Evolutionary conservation across 176 grass and related monocot species (phyloP).

Genomic region (Triticum urartu): DNA sequence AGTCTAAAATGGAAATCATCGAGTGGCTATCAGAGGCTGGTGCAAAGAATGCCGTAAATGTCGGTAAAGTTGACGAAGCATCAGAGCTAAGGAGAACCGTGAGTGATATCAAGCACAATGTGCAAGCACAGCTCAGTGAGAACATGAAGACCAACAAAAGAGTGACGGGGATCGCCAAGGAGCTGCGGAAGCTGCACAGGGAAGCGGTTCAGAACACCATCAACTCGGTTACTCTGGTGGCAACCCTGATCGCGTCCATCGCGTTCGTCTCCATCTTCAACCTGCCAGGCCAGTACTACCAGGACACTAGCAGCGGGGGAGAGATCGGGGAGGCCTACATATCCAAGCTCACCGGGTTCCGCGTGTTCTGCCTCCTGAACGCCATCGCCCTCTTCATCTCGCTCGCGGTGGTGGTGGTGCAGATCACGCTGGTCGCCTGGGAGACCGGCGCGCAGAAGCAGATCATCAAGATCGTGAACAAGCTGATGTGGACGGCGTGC

Average conservation of each 20-base stretch:
- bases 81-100: constrained; percentile 91
- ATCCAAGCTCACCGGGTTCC: constrained; percentile 60
- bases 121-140: constrained; percentile 85
- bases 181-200: constrained; percentile 80
- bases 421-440: constrained; percentile 98
- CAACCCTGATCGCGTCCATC: constrained; percentile 91
- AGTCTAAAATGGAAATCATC: constrained; percentile 86
- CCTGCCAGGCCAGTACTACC: constrained; percentile 78
- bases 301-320: neutral
- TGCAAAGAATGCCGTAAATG: constrained; percentile 83
- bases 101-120: constrained; percentile 96
- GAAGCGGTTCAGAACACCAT: constrained; percentile 98
- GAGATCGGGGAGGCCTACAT: constrained; percentile 57
- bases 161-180: constrained; percentile 87
- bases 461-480: constrained; percentile 88
- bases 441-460: constrained; percentile 90
- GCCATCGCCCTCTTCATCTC: constrained; percentile 92
- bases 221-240: constrained; percentile 92
- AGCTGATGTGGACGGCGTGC: constrained; percentile 96
- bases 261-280: constrained; percentile 96
- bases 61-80: constrained; percentile 72
- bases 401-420: constrained; percentile 91
- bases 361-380: constrained; percentile 84
- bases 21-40: constrained; percentile 79
- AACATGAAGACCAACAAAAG: constrained; percentile 92